A percentile compares a stretch with the other conserved stretches of the same genome.
Evolutionary conservation across 148 eudicot genomes (phyloP).

Genomic region (Bassia scoparia): DNA sequence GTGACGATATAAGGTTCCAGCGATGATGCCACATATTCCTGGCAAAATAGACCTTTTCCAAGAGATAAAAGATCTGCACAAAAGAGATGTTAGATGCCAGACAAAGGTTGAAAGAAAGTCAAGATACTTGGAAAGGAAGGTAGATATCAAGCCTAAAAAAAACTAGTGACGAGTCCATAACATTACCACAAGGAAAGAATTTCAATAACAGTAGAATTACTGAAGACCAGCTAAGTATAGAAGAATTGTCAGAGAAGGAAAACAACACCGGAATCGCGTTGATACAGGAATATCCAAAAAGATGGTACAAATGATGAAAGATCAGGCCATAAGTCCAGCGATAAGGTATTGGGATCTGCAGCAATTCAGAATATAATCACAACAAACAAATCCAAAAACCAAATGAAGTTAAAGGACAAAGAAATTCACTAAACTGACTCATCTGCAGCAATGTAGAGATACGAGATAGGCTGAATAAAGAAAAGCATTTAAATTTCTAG

Average conservation of each 20-base stretch:
- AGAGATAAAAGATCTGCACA: constrained; percentile 85
- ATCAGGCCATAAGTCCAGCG: constrained; percentile 89
- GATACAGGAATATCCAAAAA: constrained; percentile 89
- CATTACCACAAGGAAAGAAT: background rate
- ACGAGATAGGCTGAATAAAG: background rate
- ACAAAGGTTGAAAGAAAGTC: constrained; percentile 4
- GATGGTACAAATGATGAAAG: constrained; percentile 89
- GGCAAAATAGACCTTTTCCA: constrained; percentile 91
- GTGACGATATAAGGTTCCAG: constrained; percentile 75
- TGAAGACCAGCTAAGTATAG: constrained; percentile 96
- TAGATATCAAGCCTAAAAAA: background rate
- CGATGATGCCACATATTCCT: constrained; percentile 84
- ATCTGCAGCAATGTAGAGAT: background rate
- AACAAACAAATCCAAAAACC: constrained; percentile 8
- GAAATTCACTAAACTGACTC: background rate
- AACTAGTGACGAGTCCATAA: background rate
- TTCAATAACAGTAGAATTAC: constrained; percentile 38
- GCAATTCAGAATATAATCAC: constrained; percentile 11
- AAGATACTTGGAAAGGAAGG: background rate
- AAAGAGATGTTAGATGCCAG: constrained; percentile 21
- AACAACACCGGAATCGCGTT: constrained; percentile 74
- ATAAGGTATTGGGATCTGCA: constrained; percentile 74
- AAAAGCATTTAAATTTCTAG: background rate
- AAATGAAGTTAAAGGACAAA: background rate
- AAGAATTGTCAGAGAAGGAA: constrained; percentile 89